Evolutionary conservation across 805 yeast genomes (phyloP).

Genomic region (Candida fluviatilis): DNA sequence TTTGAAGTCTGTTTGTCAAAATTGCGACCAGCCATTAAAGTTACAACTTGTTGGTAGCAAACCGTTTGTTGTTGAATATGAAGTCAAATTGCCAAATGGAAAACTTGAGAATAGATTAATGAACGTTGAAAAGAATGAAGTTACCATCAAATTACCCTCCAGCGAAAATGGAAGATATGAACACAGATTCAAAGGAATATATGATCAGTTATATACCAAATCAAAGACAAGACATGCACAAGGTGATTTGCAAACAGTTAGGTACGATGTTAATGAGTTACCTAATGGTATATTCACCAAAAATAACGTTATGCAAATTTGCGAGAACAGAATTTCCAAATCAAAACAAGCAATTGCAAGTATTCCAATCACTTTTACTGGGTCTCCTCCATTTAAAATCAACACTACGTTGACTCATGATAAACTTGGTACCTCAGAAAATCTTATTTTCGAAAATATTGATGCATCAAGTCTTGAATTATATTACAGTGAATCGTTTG

Average conservation of each 20-base stretch:
- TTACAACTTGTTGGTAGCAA: constrained; percentile 52
- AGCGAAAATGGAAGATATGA: constrained; percentile 54
- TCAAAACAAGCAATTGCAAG: constrained; percentile 20
- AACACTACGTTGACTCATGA: constrained; percentile 59
- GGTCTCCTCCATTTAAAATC: constrained; percentile 59
- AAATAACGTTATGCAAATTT: constrained; percentile 44
- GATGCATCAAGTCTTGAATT: constrained; percentile 5
- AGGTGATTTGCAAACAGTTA: constrained; percentile 14
- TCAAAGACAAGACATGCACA: constrained; percentile 18
- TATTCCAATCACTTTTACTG: constrained; percentile 53
- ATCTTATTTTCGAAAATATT: constrained; percentile 7
- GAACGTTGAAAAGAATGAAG: constrained; percentile 23
- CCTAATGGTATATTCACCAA: constrained; percentile 56
- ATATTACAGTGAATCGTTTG: constrained; percentile 44
- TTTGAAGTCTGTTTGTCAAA: constrained; percentile 30
- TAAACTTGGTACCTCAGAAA: constrained; percentile 43
- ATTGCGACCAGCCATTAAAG: constrained; percentile 20
- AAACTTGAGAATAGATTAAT: constrained; percentile 30
- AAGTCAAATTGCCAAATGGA: constrained; percentile 57
- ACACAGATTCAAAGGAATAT: constrained; percentile 57
- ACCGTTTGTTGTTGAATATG: constrained; percentile 69
- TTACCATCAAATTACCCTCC: constrained; percentile 37
- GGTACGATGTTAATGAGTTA: constrained; percentile 48
- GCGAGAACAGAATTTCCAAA: constrained; percentile 31
- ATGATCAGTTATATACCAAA: constrained; percentile 57